These are phyloP conservation scores for Amaranthus cruentus DNA, from an alignment of 148 eudicot genomes.

Conservation along the genomic window DNA sequence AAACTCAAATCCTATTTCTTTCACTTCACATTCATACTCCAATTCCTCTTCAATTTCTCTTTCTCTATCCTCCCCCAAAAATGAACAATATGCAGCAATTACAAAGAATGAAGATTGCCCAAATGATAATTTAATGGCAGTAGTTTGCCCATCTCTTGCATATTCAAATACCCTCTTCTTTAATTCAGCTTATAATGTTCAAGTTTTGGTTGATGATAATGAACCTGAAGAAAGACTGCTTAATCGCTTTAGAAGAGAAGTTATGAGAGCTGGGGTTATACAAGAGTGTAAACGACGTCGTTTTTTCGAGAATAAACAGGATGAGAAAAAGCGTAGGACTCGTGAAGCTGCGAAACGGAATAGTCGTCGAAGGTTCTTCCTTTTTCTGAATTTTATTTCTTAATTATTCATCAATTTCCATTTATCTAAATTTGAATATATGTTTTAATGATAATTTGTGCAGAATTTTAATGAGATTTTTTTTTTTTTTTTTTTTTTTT, in stretches of 20 bases:
- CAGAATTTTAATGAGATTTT: no score
- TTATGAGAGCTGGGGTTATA: slow-evolving; percentile 74
- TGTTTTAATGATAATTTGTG: no score
- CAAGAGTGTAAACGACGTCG: slow-evolving; percentile 75
- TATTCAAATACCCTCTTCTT: slow-evolving; percentile 58
- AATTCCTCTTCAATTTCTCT: background rate
- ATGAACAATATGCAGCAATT: background rate
- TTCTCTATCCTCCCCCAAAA: slow-evolving; percentile 5
- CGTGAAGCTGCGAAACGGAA: slow-evolving; percentile 96
- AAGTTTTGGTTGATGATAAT: slow-evolving; percentile 72
- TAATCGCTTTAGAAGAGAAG: slow-evolving; percentile 70
- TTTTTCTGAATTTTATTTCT: background rate
- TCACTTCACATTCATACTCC: no score
- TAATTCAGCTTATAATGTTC: slow-evolving; percentile 62
- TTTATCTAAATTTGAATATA: no score
- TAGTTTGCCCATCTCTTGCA: slow-evolving; percentile 60
- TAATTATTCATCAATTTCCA: no score
- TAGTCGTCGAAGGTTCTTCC: slow-evolving; percentile 54
- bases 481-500: no score
- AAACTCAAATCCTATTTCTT: background rate
- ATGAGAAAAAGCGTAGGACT: slow-evolving; percentile 67
- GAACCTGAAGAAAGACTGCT: slow-evolving; percentile 72
- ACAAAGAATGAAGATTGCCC: slow-evolving; percentile 12
- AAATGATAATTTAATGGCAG: slow-evolving; percentile 37
- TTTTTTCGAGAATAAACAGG: slow-evolving; percentile 75